These are phyloP conservation scores for Sporopachydermia lactativora DNA, from an alignment of 805 yeast species.

Conservation along the genomic window DNA sequence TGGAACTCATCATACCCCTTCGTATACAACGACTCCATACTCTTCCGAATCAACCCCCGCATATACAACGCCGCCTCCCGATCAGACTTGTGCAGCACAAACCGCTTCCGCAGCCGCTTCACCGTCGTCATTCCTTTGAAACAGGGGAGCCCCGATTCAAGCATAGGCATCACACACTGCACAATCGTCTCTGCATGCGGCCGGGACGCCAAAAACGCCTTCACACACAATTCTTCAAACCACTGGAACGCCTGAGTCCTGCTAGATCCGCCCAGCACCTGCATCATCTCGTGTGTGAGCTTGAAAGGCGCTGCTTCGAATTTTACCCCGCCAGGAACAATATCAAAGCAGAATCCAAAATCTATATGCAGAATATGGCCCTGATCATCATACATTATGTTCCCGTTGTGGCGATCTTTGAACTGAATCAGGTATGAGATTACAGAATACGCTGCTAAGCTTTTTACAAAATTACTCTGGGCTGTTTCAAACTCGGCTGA, in stretches of 20 bases:
- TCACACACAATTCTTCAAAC: slow-evolving; percentile 92
- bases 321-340: slow-evolving; percentile 97
- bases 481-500: slow-evolving; percentile 85
- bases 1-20: slow-evolving; percentile 97
- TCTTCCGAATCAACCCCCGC: slow-evolving; percentile 60
- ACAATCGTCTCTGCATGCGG: slow-evolving; percentile 79
- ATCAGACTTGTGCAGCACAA: slow-evolving; percentile 69
- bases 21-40: slow-evolving; percentile 80
- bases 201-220: slow-evolving; percentile 79
- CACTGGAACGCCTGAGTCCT: slow-evolving; percentile 78
- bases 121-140: slow-evolving; percentile 77
- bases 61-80: slow-evolving; percentile 73
- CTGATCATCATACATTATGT: slow-evolving; percentile 89
- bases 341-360: slow-evolving; percentile 97
- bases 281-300: slow-evolving; percentile 89
- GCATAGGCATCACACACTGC: slow-evolving; percentile 81
- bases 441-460: slow-evolving; percentile 85
- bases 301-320: slow-evolving; percentile 98
- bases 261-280: slow-evolving; percentile 85
- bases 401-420: slow-evolving; percentile 95
- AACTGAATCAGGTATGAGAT: slow-evolving; percentile 83
- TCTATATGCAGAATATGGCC: slow-evolving; percentile 95
- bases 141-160: slow-evolving; percentile 91
- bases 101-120: slow-evolving; percentile 59
- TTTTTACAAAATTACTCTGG: slow-evolving; percentile 81